phyloP scores from a whole-genome alignment of 345 rosid genomes.

The Draba incana region DNA sequence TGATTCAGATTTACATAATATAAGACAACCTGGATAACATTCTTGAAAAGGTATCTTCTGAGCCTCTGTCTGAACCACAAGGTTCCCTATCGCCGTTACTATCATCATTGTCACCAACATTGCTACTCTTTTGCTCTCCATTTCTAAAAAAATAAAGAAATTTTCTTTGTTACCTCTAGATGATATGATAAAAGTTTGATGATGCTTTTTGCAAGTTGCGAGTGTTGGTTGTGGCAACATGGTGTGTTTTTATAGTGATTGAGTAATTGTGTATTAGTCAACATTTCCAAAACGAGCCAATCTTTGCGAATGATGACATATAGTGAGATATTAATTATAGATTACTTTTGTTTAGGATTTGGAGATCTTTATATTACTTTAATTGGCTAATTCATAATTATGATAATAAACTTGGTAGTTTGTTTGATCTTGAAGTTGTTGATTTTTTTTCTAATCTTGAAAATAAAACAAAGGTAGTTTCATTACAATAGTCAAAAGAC shows the following conservation, averaged over 20 bases:
- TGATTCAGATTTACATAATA: neutral
- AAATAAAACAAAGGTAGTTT: neutral
- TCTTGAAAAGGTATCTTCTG: neutral
- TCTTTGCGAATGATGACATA: neutral
- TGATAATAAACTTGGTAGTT: too few relatives aligned
- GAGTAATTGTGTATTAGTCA: conserved; percentile 2
- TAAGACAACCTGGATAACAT: neutral
- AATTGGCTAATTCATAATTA: too few relatives aligned
- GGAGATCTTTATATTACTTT: neutral
- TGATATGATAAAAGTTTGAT: too few relatives aligned
- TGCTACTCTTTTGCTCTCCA: conserved; percentile 13
- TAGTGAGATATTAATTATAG: neutral
- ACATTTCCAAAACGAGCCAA: neutral
- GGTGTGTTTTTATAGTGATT: conserved; percentile 8
- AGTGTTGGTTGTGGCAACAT: neutral
- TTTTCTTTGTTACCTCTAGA: neutral
- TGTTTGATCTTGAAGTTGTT: too few relatives aligned
- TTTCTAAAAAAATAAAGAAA: neutral
- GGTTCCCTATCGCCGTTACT: conserved; percentile 5
- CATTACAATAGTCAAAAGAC: too few relatives aligned
- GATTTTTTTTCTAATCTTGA: too few relatives aligned
- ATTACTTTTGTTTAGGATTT: neutral
- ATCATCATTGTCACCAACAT: neutral
- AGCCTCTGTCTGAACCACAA: neutral
- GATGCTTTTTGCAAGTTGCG: neutral